Evolutionary conservation across 208 protist genomes (phyloP).

Genomic region (Acanthamoeba lenticulata): DNA sequence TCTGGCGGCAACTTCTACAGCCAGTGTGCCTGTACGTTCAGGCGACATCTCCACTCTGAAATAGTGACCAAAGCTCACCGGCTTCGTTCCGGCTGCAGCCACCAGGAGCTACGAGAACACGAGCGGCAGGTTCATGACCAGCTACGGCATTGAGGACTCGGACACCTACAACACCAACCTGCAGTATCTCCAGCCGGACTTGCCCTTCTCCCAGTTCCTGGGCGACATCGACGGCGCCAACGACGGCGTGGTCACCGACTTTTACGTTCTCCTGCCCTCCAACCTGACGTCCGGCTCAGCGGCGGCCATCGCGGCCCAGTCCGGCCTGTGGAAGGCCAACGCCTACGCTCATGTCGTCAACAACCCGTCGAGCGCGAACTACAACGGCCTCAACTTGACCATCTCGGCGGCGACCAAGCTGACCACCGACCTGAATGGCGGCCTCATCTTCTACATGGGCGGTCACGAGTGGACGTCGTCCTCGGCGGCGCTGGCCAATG

Average conservation of each 20-base stretch:
- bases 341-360: background rate
- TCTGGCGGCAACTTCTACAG: background rate
- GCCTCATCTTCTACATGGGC: background rate
- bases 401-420: background rate
- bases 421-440: background rate
- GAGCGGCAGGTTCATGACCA: background rate
- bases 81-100: background rate
- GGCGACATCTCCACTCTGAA: too few species aligned
- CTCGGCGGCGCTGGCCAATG: background rate
- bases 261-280: background rate
- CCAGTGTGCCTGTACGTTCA: background rate
- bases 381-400: background rate
- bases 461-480: background rate
- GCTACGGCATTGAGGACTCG: background rate
- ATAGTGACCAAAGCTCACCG: too few species aligned
- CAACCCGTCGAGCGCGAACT: background rate
- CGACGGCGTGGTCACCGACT: background rate
- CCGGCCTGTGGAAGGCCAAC: background rate
- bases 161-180: background rate
- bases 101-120: background rate
- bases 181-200: background rate
- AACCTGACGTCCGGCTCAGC: background rate
- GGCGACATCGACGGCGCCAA: background rate
- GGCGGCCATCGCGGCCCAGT: background rate
- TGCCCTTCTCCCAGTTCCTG: background rate